Percentiles rank a stretch among this genome's conserved stretches.
phyloP scores from a whole-genome alignment of 164 flowering plant genomes.

The Magnolia kwangsiensis region DNA sequence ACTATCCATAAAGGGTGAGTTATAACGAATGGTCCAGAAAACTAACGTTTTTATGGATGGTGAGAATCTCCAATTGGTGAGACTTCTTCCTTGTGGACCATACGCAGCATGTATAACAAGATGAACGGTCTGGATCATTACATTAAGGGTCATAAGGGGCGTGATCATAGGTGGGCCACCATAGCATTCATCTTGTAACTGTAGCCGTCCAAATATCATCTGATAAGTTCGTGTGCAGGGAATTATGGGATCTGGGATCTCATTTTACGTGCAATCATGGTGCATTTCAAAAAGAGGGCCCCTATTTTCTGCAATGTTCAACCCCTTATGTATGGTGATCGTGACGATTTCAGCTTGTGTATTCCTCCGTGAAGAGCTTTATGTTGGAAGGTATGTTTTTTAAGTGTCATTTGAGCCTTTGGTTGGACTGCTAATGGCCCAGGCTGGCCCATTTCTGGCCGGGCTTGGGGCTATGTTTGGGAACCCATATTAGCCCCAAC shows the following conservation, averaged over 20 bases:
- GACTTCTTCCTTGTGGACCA: neutral
- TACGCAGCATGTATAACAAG: neutral
- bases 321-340: constrained; percentile 51
- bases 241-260: neutral
- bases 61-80: neutral
- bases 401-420: neutral
- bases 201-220: neutral
- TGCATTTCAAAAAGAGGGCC: constrained; percentile 40
- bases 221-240: constrained; percentile 6
- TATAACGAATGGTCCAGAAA: too few relatives aligned
- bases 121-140: neutral
- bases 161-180: neutral
- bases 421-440: neutral
- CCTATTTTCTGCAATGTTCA: constrained; percentile 61
- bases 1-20: too few relatives aligned
- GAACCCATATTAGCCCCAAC: neutral
- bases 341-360: constrained; percentile 44
- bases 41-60: too few relatives aligned
- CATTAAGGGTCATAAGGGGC: neutral
- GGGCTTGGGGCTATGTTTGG: neutral
- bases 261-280: constrained; percentile 5
- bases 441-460: neutral
- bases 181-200: neutral
- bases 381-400: constrained; percentile 11
- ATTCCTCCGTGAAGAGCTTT: constrained; percentile 43